Evolutionary conservation across 495 filamentous ascomycete species (phyloP).

Genomic region (Hypoxylon lienhwacheense): DNA sequence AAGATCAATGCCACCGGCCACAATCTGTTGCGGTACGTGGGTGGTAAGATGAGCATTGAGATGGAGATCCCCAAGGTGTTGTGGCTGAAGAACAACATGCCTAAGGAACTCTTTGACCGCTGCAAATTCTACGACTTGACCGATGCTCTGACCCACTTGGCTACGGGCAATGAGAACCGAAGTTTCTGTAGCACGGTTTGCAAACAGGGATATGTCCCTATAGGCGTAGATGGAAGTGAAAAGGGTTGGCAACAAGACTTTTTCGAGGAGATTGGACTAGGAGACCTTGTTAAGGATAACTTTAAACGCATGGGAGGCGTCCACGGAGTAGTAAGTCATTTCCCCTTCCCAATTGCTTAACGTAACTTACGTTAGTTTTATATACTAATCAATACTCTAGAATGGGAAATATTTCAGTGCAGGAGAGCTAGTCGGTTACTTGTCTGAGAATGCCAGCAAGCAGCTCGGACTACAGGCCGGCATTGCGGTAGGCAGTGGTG

Average conservation of each 20-base stretch:
- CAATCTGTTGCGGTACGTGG: slow-evolving; percentile 92
- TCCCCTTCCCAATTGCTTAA: neutral
- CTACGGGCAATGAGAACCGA: slow-evolving; percentile 88
- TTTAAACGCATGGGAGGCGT: slow-evolving; percentile 93
- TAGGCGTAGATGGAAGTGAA: slow-evolving; percentile 93
- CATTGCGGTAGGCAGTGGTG: slow-evolving; percentile 90
- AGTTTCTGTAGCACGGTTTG: slow-evolving; percentile 94
- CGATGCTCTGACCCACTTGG: slow-evolving; percentile 92
- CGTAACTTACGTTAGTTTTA: slow-evolving; percentile 25
- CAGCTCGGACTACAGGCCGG: slow-evolving; percentile 86
- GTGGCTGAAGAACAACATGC: slow-evolving; percentile 98
- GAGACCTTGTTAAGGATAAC: slow-evolving; percentile 78
- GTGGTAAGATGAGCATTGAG: slow-evolving; percentile 95
- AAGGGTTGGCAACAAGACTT: slow-evolving; percentile 99
- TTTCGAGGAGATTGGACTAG: slow-evolving; percentile 76
- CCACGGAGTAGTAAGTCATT: slow-evolving; percentile 81
- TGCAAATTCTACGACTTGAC: slow-evolving; percentile 96
- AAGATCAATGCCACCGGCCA: slow-evolving; percentile 91
- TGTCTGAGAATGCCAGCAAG: slow-evolving; percentile 78
- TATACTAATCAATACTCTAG: slow-evolving; percentile 49
- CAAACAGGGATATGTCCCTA: slow-evolving; percentile 93
- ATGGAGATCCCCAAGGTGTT: slow-evolving; percentile 99
- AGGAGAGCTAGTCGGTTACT: slow-evolving; percentile 81
- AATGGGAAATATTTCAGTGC: slow-evolving; percentile 89
- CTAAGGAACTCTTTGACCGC: slow-evolving; percentile 80